These are phyloP conservation scores for Didymella lethalis DNA, from an alignment of 2,329 filamentous ascomycete species.

Conservation along the genomic window DNA sequence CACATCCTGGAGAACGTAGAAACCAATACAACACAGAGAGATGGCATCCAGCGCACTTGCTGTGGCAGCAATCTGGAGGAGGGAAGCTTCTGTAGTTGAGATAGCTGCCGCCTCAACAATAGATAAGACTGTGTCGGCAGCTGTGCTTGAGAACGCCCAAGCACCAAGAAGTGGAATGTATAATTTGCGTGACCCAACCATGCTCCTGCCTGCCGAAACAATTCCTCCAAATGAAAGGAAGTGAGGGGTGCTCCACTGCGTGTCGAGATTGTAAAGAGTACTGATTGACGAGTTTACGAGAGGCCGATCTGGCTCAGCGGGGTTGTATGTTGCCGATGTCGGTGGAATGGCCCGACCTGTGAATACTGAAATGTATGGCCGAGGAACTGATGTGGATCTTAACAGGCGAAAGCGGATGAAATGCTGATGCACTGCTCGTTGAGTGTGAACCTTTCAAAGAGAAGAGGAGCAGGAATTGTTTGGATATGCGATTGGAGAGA, in stretches of 20 bases:
- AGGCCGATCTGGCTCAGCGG: constrained; percentile 11
- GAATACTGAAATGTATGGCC: constrained; percentile 4
- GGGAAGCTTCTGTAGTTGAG: constrained; percentile 32
- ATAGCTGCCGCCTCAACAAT: constrained; percentile 50
- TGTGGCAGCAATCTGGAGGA: constrained; percentile 40
- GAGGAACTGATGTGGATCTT: constrained; percentile 3
- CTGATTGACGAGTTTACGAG: background rate
- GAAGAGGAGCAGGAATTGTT: constrained; percentile 16
- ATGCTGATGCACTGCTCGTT: constrained; percentile 16
- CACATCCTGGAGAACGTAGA: constrained; percentile 42
- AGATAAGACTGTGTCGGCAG: constrained; percentile 46
- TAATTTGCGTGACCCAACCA: constrained; percentile 40
- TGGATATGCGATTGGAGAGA: constrained; percentile 25
- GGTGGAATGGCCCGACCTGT: constrained; percentile 6
- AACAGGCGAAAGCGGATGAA: background rate
- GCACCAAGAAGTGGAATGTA: constrained; percentile 46
- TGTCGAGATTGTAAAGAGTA: background rate
- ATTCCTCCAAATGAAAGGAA: constrained; percentile 14
- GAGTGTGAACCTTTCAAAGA: constrained; percentile 13
- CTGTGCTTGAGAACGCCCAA: constrained; percentile 46
- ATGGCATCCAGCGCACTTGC: constrained; percentile 45
- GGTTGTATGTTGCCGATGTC: constrained; percentile 9
- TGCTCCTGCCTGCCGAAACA: constrained; percentile 26
- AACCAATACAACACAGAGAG: constrained; percentile 38
- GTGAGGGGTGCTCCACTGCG: constrained; percentile 1